phyloP scores from a whole-genome alignment of 1,284 basidiomycete genomes.

The Takashimella koratensis region DNA sequence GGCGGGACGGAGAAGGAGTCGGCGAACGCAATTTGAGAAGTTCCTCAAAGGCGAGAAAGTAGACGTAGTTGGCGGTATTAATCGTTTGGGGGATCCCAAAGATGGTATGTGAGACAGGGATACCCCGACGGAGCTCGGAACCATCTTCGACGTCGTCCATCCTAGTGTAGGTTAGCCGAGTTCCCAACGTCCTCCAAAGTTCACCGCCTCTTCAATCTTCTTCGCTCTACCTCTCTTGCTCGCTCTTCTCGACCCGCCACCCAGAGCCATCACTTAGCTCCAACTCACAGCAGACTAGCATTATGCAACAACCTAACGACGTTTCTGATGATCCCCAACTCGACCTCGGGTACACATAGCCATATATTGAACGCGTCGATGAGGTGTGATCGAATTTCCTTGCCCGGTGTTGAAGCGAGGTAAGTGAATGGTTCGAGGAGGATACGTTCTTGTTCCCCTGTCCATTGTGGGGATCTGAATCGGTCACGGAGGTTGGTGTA shows the following conservation, averaged over 20 bases:
- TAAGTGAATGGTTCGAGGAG: constrained; percentile 88
- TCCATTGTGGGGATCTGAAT: constrained; percentile 39
- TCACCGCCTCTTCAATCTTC: background rate
- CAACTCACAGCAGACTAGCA: constrained; percentile 83
- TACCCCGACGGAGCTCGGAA: constrained; percentile 80
- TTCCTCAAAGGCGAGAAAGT: constrained; percentile 82
- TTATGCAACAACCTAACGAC: constrained; percentile 93
- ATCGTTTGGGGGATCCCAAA: constrained; percentile 96
- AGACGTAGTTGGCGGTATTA: constrained; percentile 96
- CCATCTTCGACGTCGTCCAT: constrained; percentile 98
- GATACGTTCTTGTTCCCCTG: constrained; percentile 38
- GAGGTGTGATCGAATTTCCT: constrained; percentile 84
- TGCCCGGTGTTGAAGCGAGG: constrained; percentile 79
- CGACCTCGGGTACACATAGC: constrained; percentile 73
- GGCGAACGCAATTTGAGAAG: constrained; percentile 59
- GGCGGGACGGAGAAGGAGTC: background rate
- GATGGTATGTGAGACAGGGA: constrained; percentile 88
- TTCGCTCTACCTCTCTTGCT: too few species aligned
- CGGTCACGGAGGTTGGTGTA: constrained; percentile 29
- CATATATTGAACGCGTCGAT: constrained; percentile 93
- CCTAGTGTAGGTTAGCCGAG: too few species aligned
- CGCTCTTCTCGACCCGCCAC: too few species aligned
- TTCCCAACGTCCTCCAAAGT: too few species aligned
- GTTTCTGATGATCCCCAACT: constrained; percentile 67
- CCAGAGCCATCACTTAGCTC: too few species aligned